A percentile compares a stretch with the other conserved stretches of the same genome.
phyloP scores from a whole-genome alignment of 75 land plant species.

The Gnetum montanum region DNA sequence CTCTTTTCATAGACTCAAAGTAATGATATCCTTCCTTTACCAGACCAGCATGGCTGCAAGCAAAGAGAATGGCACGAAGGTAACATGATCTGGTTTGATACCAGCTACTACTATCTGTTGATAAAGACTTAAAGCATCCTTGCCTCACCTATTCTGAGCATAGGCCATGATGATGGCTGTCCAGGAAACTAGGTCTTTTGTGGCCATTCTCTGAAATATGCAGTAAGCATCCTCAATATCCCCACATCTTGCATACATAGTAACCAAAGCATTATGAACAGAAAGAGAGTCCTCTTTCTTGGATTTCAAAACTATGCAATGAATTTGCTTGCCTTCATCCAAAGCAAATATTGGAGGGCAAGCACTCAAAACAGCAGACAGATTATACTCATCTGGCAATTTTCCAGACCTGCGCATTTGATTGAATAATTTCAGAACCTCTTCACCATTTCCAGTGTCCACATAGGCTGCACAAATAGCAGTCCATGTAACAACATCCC shows the following conservation, averaged over 20 bases:
- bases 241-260: slow-evolving; percentile 24
- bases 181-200: slow-evolving; percentile 16
- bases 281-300: background rate
- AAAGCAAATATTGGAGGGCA: slow-evolving; percentile 1
- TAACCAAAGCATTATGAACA: slow-evolving; percentile 1
- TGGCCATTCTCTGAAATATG: slow-evolving; percentile 5
- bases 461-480: slow-evolving; percentile 27
- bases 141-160: slow-evolving; percentile 4
- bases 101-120: background rate
- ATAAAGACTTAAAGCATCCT: background rate
- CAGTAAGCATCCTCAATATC: slow-evolving; percentile 5
- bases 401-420: slow-evolving; percentile 8
- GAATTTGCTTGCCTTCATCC: slow-evolving; percentile 2
- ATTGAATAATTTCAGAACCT: slow-evolving; percentile 10
- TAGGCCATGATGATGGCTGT: slow-evolving; percentile 12
- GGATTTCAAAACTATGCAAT: background rate
- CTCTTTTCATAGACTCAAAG: slow-evolving; percentile 27
- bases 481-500: slow-evolving; percentile 21
- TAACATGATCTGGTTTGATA: background rate
- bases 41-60: slow-evolving; percentile 53
- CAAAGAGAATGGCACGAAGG: slow-evolving; percentile 27
- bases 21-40: slow-evolving; percentile 18
- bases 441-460: slow-evolving; percentile 10
- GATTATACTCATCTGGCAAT: background rate
- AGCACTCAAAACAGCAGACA: slow-evolving; percentile 4